These are phyloP conservation scores for Areca catechu DNA, from an alignment of 176 grass and related monocot species.

Conservation along the genomic window DNA sequence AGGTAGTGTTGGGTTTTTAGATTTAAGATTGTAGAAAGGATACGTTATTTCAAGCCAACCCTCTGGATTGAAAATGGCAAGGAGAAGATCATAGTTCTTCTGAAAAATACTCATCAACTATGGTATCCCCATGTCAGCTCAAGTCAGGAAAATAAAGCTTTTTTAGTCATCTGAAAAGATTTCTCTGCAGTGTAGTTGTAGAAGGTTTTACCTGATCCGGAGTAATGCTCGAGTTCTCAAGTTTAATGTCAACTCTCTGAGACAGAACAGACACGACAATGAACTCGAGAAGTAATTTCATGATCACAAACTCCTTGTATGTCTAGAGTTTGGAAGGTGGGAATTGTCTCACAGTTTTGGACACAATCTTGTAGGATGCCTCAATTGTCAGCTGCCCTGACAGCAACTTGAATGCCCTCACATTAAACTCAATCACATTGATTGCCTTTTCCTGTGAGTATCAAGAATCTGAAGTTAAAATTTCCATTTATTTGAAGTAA, in stretches of 20 bases:
- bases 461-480: slow-evolving; percentile 75
- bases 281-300: not conserved
- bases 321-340: not conserved
- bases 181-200: not conserved
- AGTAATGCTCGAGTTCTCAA: slow-evolving; percentile 68
- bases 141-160: not conserved
- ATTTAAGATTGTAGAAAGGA: slow-evolving; percentile 27
- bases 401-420: slow-evolving; percentile 54
- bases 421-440: slow-evolving; percentile 73
- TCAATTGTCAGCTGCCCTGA: slow-evolving; percentile 76
- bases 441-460: slow-evolving; percentile 83
- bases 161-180: not conserved
- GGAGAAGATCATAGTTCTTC: slow-evolving; percentile 78
- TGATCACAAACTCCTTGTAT: not conserved
- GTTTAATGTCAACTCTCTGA: slow-evolving; percentile 88
- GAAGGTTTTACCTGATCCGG: slow-evolving; percentile 53
- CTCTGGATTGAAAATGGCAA: slow-evolving; percentile 84
- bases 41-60: slow-evolving; percentile 99
- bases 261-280: slow-evolving; percentile 24
- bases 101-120: slow-evolving; percentile 86
- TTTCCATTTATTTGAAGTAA: slow-evolving; percentile 66
- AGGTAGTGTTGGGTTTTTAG: not conserved
- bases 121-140: not conserved
- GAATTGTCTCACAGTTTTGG: slow-evolving; percentile 42
- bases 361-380: slow-evolving; percentile 55